Evolutionary conservation across 2,329 filamentous ascomycete genomes (phyloP).

Genomic region (Madurella mycetomatis): DNA sequence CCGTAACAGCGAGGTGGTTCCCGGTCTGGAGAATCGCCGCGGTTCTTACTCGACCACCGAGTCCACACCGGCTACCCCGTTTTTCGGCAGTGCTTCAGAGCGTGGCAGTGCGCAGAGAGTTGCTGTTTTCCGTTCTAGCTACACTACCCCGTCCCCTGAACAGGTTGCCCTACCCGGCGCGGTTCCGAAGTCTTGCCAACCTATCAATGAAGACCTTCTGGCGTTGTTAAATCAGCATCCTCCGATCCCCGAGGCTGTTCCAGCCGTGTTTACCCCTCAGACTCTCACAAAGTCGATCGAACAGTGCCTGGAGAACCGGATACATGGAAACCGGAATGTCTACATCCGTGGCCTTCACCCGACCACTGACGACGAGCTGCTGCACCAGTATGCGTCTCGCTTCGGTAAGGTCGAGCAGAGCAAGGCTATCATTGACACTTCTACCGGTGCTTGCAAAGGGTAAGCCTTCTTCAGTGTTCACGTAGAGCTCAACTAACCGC

Average conservation of each 20-base stretch:
- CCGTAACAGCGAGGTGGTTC: constrained; percentile 50
- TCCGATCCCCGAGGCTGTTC: constrained; percentile 79
- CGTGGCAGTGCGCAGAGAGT: constrained; percentile 58
- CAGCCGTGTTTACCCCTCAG: constrained; percentile 78
- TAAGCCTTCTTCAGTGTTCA: constrained; percentile 40
- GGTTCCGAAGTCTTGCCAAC: constrained; percentile 38
- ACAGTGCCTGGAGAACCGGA: constrained; percentile 90
- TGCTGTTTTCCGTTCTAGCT: constrained; percentile 55
- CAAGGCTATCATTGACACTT: constrained; percentile 96
- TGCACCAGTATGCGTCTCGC: constrained; percentile 75
- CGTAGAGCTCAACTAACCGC: constrained; percentile 21
- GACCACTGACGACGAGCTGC: constrained; percentile 87
- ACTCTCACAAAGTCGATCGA: constrained; percentile 87
- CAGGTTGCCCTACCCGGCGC: constrained; percentile 37
- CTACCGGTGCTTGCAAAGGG: constrained; percentile 95
- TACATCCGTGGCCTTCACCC: constrained; percentile 96
- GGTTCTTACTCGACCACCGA: constrained; percentile 66
- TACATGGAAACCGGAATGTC: constrained; percentile 88
- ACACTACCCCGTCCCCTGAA: constrained; percentile 61
- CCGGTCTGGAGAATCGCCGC: constrained; percentile 60
- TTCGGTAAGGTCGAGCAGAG: constrained; percentile 95
- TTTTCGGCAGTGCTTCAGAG: constrained; percentile 55
- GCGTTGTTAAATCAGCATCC: constrained; percentile 71
- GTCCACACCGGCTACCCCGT: constrained; percentile 62
- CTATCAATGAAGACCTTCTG: constrained; percentile 52